Evolutionary conservation across 306 rosid genomes (phyloP).

Genomic region (Glycine latifolia): DNA sequence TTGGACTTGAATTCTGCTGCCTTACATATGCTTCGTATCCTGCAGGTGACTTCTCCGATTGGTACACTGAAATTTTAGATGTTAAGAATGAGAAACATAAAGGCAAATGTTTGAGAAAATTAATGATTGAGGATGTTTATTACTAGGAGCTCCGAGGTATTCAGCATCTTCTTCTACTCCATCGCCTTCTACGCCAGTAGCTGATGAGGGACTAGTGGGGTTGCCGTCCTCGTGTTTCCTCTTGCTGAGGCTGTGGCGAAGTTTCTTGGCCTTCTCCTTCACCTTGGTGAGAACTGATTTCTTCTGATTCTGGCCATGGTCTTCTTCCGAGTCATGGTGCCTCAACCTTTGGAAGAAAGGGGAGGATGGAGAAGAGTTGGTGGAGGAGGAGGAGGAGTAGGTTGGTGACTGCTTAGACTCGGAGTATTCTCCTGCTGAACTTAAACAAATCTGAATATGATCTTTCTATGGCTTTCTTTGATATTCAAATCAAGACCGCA

Average conservation of each 20-base stretch:
- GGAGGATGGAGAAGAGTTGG: constrained; percentile 35
- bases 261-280: constrained; percentile 88
- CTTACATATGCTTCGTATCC: constrained; percentile 54
- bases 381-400: constrained; percentile 1
- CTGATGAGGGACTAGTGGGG: constrained; percentile 51
- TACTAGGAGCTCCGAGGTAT: constrained; percentile 85
- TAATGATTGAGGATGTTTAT: background rate
- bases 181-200: constrained; percentile 18
- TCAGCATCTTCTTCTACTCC: constrained; percentile 64
- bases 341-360: constrained; percentile 46
- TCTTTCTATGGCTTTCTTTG: too few relatives aligned
- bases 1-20: constrained; percentile 54
- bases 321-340: constrained; percentile 67
- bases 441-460: background rate
- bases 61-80: constrained; percentile 57
- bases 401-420: constrained; percentile 50
- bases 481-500: too few relatives aligned
- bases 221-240: constrained; percentile 61
- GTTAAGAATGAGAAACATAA: too few relatives aligned
- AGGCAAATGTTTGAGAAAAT: too few relatives aligned
- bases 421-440: constrained; percentile 57
- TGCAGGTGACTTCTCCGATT: constrained; percentile 71
- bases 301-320: constrained; percentile 71
- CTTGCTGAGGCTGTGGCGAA: constrained; percentile 80
- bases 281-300: constrained; percentile 90